Conservation (phyloP, 2,329 filamentous ascomycete species). For the Colletotrichum sp. region DNA sequence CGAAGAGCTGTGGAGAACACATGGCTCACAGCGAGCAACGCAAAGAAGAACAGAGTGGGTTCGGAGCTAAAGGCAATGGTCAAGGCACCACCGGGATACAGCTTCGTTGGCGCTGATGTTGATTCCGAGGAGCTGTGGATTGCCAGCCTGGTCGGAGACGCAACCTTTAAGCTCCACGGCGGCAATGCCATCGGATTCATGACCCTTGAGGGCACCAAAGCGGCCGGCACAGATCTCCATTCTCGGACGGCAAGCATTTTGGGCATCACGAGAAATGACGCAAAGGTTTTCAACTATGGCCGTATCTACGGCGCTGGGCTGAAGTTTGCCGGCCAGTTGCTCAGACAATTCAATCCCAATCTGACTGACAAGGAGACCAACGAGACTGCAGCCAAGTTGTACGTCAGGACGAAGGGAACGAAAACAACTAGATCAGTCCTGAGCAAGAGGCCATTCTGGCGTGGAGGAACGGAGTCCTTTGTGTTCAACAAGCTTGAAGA, state of each 20-base stretch:
- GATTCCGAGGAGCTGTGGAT: slow-evolving; percentile 99
- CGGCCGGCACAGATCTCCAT: slow-evolving; percentile 91
- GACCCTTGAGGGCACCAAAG: slow-evolving; percentile 96
- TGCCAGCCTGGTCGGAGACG: slow-evolving; percentile 91
- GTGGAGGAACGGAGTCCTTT: slow-evolving; percentile 94
- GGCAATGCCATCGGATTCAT: slow-evolving; percentile 99
- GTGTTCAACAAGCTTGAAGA: slow-evolving; percentile 99
- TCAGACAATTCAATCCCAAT: slow-evolving; percentile 90
- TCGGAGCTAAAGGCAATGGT: slow-evolving; percentile 98
- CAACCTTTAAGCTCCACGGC: slow-evolving; percentile 92
- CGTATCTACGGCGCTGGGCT: slow-evolving; percentile 98
- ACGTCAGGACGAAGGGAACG: slow-evolving; percentile 87
- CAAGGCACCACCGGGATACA: slow-evolving; percentile 86
- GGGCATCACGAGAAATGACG: slow-evolving; percentile 92
- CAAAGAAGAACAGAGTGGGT: slow-evolving; percentile 93
- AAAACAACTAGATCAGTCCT: slow-evolving; percentile 80
- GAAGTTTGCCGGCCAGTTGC: slow-evolving; percentile 87
- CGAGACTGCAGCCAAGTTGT: slow-evolving; percentile 79
- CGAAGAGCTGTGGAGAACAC: slow-evolving; percentile 95
- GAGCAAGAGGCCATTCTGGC: slow-evolving; percentile 83
- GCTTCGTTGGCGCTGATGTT: slow-evolving; percentile 95
- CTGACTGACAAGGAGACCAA: slow-evolving; percentile 81
- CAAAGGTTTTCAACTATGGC: slow-evolving; percentile 98
- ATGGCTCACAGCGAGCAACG: slow-evolving; percentile 97
- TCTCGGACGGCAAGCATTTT: slow-evolving; percentile 91